Conservation (phyloP, 352 stramenopile species). For the Achlya hypogyna region DNA sequence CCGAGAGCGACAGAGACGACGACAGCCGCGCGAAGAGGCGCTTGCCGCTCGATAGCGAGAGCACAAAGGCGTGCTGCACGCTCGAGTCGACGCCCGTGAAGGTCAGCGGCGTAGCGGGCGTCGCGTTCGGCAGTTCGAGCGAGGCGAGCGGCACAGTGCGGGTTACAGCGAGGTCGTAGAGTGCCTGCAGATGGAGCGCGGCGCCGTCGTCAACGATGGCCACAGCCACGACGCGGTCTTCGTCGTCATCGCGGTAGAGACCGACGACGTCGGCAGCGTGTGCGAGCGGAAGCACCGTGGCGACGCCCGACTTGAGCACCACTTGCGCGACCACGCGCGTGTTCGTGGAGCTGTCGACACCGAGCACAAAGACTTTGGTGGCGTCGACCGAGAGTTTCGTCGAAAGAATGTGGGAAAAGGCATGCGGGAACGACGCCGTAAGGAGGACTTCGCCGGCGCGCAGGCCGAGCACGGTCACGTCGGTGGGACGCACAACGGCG, state of each 20-base stretch:
- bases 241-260: constrained; percentile 21
- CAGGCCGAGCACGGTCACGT: constrained; percentile 32
- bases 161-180: constrained; percentile 12
- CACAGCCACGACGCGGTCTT: constrained; percentile 23
- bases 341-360: neutral
- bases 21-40: constrained; percentile 47
- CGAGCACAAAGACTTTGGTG: constrained; percentile 40
- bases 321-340: constrained; percentile 31
- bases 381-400: constrained; percentile 39
- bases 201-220: constrained; percentile 2
- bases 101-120: constrained; percentile 7
- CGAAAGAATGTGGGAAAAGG: constrained; percentile 26
- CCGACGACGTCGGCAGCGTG: neutral
- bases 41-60: constrained; percentile 45
- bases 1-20: constrained; percentile 29
- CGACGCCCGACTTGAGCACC: constrained; percentile 27
- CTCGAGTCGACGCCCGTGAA: constrained; percentile 34
- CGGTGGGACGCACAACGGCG: neutral
- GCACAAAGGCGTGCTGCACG: constrained; percentile 39
- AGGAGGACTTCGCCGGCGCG: constrained; percentile 45
- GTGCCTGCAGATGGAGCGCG: constrained; percentile 13
- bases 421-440: constrained; percentile 28
- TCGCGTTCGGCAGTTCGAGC: constrained; percentile 9
- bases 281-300: neutral
- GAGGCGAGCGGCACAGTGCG: constrained; percentile 10